Conservation (phyloP, 768 basidiomycete species). For the Leucogyrophana mollusca region DNA sequence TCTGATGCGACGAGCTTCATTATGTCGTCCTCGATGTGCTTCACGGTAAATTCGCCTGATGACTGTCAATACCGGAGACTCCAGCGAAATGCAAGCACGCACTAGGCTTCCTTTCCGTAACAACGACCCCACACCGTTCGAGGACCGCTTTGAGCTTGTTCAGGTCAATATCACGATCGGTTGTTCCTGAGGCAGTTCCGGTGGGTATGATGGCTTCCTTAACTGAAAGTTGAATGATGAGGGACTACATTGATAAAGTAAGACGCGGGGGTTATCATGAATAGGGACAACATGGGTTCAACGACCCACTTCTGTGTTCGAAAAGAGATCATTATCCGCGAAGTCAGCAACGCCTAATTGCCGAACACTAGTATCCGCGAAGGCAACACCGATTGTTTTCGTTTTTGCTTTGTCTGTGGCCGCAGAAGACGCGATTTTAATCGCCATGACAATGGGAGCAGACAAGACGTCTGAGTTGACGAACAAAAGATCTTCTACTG, state of each 20-base stretch:
- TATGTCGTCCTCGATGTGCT: conserved; percentile 80
- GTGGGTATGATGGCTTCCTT: conserved; percentile 89
- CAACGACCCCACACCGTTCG: conserved; percentile 86
- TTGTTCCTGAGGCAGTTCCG: conserved; percentile 67
- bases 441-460: conserved; percentile 86
- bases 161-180: conserved; percentile 84
- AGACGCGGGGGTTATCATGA: neutral
- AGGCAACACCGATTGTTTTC: conserved; percentile 82
- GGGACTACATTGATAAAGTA: conserved; percentile 52
- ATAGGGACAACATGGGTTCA: neutral
- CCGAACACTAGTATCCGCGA: conserved; percentile 84
- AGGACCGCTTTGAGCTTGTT: conserved; percentile 83
- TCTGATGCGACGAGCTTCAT: conserved; percentile 25
- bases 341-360: conserved; percentile 90
- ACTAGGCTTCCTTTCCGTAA: conserved; percentile 91
- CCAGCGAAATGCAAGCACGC: conserved; percentile 20
- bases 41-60: conserved; percentile 80
- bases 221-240: conserved; percentile 94
- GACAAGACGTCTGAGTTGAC: conserved; percentile 73
- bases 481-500: conserved; percentile 85
- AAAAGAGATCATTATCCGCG: conserved; percentile 92
- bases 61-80: neutral
- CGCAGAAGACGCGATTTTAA: conserved; percentile 67
- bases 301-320: conserved; percentile 82
- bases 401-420: conserved; percentile 55